Evolutionary conservation across 495 filamentous ascomycete species (phyloP).

Genomic region (Penicillium herquei): DNA sequence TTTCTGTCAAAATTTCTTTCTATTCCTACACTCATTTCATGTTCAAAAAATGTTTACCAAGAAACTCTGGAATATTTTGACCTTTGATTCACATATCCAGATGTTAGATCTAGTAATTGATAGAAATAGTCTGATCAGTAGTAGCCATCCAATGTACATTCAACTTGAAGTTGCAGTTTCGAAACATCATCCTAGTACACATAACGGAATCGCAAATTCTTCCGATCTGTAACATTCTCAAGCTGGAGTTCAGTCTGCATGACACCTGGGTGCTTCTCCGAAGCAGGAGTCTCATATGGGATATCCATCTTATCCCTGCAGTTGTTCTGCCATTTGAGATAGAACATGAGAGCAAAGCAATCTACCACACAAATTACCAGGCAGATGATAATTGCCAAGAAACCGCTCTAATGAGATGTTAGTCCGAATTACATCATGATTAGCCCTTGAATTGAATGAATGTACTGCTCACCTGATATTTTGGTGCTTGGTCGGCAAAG

Average conservation of each 20-base stretch:
- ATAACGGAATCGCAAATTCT: constrained; percentile 8
- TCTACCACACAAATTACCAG: constrained; percentile 14
- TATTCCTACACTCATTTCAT: too few species aligned
- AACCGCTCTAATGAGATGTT: constrained; percentile 13
- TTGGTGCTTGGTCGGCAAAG: constrained; percentile 4
- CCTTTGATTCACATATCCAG: too few species aligned
- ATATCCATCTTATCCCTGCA: constrained; percentile 8
- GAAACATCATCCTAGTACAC: constrained; percentile 5
- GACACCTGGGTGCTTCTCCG: neutral
- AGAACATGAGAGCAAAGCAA: constrained; percentile 12
- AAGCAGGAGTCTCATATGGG: neutral
- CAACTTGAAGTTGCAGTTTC: too few species aligned
- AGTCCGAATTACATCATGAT: too few species aligned
- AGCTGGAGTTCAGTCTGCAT: neutral
- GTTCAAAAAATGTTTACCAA: too few species aligned
- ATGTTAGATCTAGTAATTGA: too few species aligned
- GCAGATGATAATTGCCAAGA: constrained; percentile 22
- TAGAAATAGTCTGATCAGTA: too few species aligned
- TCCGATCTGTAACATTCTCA: neutral
- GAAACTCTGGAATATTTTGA: too few species aligned
- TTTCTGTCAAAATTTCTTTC: too few species aligned
- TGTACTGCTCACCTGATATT: neutral
- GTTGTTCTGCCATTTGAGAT: constrained; percentile 17
- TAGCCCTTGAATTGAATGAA: neutral
- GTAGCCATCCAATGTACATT: too few species aligned